Evolutionary conservation across 441 rosid species (phyloP), one percentile per base, ranked within the genome.

Genomic region (Croton laevigatus): DNA sequence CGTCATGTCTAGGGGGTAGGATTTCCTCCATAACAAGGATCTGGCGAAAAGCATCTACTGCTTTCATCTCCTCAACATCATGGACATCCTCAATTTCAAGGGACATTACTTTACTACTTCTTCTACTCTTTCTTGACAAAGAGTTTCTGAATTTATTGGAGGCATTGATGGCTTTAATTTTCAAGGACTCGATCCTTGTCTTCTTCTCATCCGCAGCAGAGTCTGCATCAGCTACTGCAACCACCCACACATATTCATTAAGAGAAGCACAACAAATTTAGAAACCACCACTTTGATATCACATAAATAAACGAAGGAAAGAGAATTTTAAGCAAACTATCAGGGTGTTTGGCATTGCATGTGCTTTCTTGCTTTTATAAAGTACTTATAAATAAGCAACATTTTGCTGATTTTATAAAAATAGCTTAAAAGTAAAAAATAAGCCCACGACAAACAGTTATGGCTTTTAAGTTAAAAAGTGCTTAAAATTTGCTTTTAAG

Each of bases 11-110:
- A 53, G 83, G 71, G 0, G 97, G 98, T 66, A 93, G 84, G 27
- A 91, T 78, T 65, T 91, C 92, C 71, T 93, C 97, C 65, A 78
- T 69, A 17, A 86, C 71, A 70, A 93, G 94, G 4, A 73, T 80
- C 72, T 88, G 92, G 38, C 96, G 93, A 53, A 93, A 82, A 40
- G 94, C 94, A 63, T 89, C 97, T 1, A 93, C 97, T 0, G 85
- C 86, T 82, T 89, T 80, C 65, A 77, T 44, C 78, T 93, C 98
- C 79, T 91, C 91, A 0, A 82, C 87, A 60, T 91, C 90, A 55
- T 81, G 98, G 59, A 77, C 87, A 67, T 93, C 97, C 74, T 88
- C 93, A 65, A 90, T 86, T 57, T 84, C 93, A 45, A 86, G 20
- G 10, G 92, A 81, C 79, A 83, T 77, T 17, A 91, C 91, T 78